phyloP scores from a whole-genome alignment of 1,139 yeast species.

The Yamadazyma trypodendri region DNA sequence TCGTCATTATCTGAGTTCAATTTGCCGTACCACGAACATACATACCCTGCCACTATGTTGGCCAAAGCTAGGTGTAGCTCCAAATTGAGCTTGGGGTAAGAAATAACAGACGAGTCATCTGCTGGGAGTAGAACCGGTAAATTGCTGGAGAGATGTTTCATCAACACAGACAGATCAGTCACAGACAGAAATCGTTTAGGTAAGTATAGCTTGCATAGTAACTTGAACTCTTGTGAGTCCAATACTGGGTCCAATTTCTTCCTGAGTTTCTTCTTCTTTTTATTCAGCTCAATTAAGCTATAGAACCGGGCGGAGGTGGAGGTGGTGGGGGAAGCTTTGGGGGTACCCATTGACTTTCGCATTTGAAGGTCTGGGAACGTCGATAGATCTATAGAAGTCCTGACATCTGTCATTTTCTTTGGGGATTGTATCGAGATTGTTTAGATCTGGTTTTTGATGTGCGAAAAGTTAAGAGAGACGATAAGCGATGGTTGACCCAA shows the following conservation, averaged over 20 bases:
- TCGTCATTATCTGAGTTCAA: conserved; percentile 40
- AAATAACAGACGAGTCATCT: conserved; percentile 13
- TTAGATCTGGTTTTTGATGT: not conserved
- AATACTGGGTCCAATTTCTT: conserved; percentile 10
- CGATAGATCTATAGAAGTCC: conserved; percentile 4
- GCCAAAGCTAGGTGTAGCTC: conserved; percentile 39
- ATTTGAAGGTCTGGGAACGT: conserved; percentile 4
- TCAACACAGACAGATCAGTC: conserved; percentile 15
- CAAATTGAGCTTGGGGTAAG: conserved; percentile 27
- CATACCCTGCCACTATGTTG: conserved; percentile 32
- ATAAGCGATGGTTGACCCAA: too few species aligned
- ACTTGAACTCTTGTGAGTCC: conserved; percentile 29
- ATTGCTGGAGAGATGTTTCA: conserved; percentile 25
- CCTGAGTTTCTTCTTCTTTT: conserved; percentile 9
- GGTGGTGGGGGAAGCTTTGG: conserved; percentile 19
- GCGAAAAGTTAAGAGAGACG: too few species aligned
- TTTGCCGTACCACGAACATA: conserved; percentile 43
- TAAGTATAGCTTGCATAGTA: conserved; percentile 34
- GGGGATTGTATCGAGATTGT: not conserved
- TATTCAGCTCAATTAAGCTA: conserved; percentile 13
- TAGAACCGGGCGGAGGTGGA: conserved; percentile 17
- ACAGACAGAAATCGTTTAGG: conserved; percentile 31
- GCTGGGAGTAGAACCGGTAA: conserved; percentile 27
- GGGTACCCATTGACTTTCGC: conserved; percentile 6
- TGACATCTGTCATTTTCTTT: conserved; percentile 3